phyloP scores from a whole-genome alignment of 306 rosid species.

The Myrica gale region DNA sequence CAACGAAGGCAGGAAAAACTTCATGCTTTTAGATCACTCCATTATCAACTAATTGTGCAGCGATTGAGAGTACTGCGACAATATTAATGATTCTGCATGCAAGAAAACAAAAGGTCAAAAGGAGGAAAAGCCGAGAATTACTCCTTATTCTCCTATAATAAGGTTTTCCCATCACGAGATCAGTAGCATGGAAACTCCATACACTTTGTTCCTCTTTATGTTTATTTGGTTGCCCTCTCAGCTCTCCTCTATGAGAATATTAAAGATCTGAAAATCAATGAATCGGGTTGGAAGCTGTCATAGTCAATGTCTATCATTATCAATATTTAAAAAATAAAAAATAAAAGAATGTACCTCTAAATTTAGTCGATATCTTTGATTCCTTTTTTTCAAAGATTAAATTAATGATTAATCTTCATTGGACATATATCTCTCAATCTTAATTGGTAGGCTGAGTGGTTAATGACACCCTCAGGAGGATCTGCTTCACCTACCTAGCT shows the following conservation, averaged over 20 bases:
- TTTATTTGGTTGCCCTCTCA: no score
- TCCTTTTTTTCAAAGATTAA: no score
- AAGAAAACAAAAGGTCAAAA: no score
- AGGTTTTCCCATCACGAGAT: background rate
- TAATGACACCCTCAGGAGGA: background rate
- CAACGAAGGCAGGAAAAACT: slow-evolving; percentile 20
- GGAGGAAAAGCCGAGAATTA: no score
- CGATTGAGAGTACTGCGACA: background rate
- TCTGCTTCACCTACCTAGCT: background rate
- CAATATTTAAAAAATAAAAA: background rate
- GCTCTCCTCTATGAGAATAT: background rate
- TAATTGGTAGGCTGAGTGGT: background rate
- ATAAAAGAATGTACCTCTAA: no score
- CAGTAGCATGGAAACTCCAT: background rate
- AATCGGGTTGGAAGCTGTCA: slow-evolving; percentile 2
- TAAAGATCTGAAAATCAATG: background rate
- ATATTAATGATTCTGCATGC: background rate
- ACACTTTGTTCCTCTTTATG: background rate
- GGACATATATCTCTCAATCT: no score
- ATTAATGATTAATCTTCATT: no score
- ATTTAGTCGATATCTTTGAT: no score
- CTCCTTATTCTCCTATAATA: background rate
- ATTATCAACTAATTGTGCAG: background rate
- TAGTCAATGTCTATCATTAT: background rate
- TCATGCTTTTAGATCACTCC: slow-evolving; percentile 19